Base-by-base conservation (phyloP, 495 filamentous ascomycete species). In the Podospora tetraspora region DNA sequence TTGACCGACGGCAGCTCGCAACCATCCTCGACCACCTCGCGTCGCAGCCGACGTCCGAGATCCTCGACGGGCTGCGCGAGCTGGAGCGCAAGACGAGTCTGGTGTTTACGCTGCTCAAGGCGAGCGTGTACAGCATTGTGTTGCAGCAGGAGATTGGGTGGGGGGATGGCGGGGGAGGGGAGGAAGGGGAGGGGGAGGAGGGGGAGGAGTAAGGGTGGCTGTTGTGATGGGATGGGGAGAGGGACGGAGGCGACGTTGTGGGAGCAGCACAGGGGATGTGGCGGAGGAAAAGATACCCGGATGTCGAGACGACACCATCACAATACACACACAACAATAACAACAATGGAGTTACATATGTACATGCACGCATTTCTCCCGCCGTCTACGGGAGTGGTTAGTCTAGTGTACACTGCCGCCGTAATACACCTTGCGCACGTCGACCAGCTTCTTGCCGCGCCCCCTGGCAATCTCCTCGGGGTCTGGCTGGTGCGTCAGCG, bases 101-200 rank as follows among this genome's bases (percentile, higher is more conserved):
- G 56, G 95, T 97, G 34, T 97, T 94, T 79, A 99, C 95, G 68
- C 75, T 97, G 76, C 84, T 99, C 75, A 98, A 99, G 82, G 94
- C 95, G 34, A 97, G 94, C 79, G 95, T 98, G 62, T 98, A 98
- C 78, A 95, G 91, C 76, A 97, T 99, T 83, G 93, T 99, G 71
- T 78, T 99, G 82, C 93, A 98, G 84, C 93, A 97, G 83, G 91
- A 97, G 86, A 95, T 96, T 66, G 88, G 84, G 69, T 84, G 81
- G 74, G 87, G 89, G 66, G 70, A 27, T 11, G 23, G 27, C 1
- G 23, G 27, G 10, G 23, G 43, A 8, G 43, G 43, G 43, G 43
- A 29, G 16, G 24, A 19, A 13, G 11, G 23, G 12, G 4, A 27
- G 59, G 59, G 9, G 12, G 59, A 19, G 16, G 27, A 34, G 29